Evolutionary conservation across 2,329 filamentous ascomycete species (phyloP).

Genomic region (Pseudogymnoascus sp.): DNA sequence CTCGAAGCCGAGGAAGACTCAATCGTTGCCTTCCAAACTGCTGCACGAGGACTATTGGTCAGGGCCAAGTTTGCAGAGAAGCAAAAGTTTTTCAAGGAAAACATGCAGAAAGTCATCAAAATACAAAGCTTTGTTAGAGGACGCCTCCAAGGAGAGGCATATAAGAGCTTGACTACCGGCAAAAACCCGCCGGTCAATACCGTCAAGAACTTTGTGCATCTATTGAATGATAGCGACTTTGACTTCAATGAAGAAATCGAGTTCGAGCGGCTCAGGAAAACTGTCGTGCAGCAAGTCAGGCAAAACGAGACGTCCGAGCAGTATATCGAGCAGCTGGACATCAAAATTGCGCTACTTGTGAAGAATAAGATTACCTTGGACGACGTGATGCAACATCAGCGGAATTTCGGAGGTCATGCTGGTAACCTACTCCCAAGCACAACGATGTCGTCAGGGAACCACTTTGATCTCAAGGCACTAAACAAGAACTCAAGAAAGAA

Average conservation of each 20-base stretch:
- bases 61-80: slow-evolving; percentile 73
- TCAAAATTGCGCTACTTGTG: slow-evolving; percentile 95
- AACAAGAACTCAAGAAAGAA: slow-evolving; percentile 96
- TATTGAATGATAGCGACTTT: slow-evolving; percentile 96
- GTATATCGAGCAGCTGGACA: slow-evolving; percentile 96
- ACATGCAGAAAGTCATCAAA: slow-evolving; percentile 98
- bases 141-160: slow-evolving; percentile 93
- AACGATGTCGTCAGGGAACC: slow-evolving; percentile 80
- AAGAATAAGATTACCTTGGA: slow-evolving; percentile 99
- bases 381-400: slow-evolving; percentile 94
- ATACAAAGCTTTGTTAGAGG: slow-evolving; percentile 94
- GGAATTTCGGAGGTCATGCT: slow-evolving; percentile 85
- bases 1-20: slow-evolving; percentile 76
- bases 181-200: slow-evolving; percentile 96
- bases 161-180: slow-evolving; percentile 90
- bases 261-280: slow-evolving; percentile 89
- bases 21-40: slow-evolving; percentile 65
- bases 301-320: slow-evolving; percentile 96
- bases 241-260: slow-evolving; percentile 99
- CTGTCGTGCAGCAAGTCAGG: slow-evolving; percentile 91
- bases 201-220: slow-evolving; percentile 94
- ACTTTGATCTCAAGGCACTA: slow-evolving; percentile 91
- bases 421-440: slow-evolving; percentile 78
- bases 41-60: slow-evolving; percentile 63
- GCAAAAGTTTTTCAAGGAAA: slow-evolving; percentile 80